Base-by-base conservation (phyloP, 768 basidiomycete genomes). In the Mycena pura region DNA sequence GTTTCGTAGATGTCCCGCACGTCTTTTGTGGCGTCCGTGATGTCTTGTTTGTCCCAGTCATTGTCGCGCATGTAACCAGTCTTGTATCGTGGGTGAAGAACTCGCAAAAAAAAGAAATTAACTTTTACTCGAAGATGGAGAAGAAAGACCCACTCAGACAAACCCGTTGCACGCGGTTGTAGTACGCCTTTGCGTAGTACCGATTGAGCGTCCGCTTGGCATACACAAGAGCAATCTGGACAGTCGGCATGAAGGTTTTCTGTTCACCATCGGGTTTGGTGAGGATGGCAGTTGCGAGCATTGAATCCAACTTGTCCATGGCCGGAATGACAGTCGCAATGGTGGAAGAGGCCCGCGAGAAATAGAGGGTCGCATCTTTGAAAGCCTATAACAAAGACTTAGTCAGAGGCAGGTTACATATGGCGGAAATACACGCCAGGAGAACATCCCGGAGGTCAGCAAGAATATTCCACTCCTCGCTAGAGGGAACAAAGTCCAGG, bases 291-390 rank as follows among this genome's bases (percentile, higher is more conserved):
- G 49, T 70, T 1, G 67, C 48, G 15, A 73, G 47, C 31, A 38
- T 36, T 7, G 59, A 22, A 39, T 75, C 58, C 6, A 75, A 63
- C 31, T 66, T 48, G 22, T 76, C 71, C 72, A 75, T 74, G 2
- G 71, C 71, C 6, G 73, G 75, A 15, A 76, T 76, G 7, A 76
- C 71, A 1, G 39, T 60, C 0, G 65, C 59, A 4, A 76, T 57
- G 38, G 61, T 68, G 0, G 69, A 66, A 0, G 49, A 68, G 9
- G 34, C 49, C 0, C 57, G n/a, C 2, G 65, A 74, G 52, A 74
- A 74, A 28, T 29, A 72, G 0, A 64, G 45, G 0, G 62, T 74
- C 0, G 68, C 64, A 13, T 72, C 65, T 56, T 74, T 72, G 27
- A 71, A 59, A 21, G 68, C 43, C 70, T 73, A n/a, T n/a, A n/a